Percentiles rank a stretch among this genome's conserved stretches.
phyloP scores from a whole-genome alignment of 305 asterid species.

The Fraxinus nigra region DNA sequence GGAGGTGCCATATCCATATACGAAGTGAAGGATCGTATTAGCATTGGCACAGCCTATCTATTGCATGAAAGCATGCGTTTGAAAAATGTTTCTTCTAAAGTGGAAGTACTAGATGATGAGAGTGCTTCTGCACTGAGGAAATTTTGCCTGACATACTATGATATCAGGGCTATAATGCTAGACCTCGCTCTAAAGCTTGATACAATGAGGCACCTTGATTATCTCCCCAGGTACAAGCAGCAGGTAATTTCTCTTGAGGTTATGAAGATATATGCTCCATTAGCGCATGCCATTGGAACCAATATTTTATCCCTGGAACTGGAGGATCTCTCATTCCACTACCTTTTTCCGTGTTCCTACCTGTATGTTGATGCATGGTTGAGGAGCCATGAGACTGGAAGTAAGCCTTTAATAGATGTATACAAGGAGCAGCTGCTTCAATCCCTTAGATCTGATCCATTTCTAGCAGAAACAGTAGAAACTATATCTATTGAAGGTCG shows the following conservation, averaged over 20 bases:
- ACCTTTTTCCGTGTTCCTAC: conserved; percentile 80
- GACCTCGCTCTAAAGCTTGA: conserved; percentile 83
- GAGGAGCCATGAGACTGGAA: conserved; percentile 65
- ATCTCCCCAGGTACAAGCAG: conserved; percentile 80
- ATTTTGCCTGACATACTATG: conserved; percentile 82
- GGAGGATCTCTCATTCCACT: conserved; percentile 82
- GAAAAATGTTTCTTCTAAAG: conserved; percentile 56
- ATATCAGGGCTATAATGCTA: conserved; percentile 75
- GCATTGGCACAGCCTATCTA: conserved; percentile 67
- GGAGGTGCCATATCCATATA: conserved; percentile 59
- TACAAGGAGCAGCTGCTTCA: conserved; percentile 69
- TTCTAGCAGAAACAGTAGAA: conserved; percentile 42
- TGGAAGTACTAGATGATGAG: conserved; percentile 62
- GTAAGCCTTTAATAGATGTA: conserved; percentile 53
- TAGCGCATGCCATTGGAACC: conserved; percentile 78
- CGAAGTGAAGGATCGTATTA: conserved; percentile 60
- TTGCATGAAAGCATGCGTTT: conserved; percentile 80
- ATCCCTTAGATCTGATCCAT: conserved; percentile 53
- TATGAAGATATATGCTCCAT: conserved; percentile 85
- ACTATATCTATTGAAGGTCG: conserved; percentile 68
- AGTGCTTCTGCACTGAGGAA: conserved; percentile 69
- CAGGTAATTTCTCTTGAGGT: conserved; percentile 69
- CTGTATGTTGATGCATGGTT: conserved; percentile 79
- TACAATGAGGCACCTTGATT: conserved; percentile 73
- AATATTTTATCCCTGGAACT: conserved; percentile 65